Evolutionary conservation across 805 yeast genomes (phyloP), one percentile per base, ranked within the genome.

Genomic region (Grigorovia humatica): DNA sequence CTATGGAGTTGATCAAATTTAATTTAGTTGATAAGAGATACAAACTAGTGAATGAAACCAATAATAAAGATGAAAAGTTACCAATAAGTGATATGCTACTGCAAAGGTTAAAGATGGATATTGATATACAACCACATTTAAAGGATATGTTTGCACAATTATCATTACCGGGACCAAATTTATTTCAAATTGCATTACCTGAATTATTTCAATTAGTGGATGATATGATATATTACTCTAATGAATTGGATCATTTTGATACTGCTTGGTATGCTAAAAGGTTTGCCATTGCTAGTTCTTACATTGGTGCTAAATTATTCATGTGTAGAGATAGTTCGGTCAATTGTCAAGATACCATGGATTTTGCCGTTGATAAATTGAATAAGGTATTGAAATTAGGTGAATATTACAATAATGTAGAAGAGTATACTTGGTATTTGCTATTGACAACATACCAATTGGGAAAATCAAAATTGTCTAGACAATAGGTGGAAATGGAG

Each of bases 231-330:
- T 88, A 70, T 66, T 81, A 79, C 58, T 81, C 96, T 0, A 93
- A 90, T 11, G 97, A 90, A 63, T 78, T 93, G 19, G 81, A 81
- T 57, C 61, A 62, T 47, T 58, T 70, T 18, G 96, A 88, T 66
- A 82, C 85, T 64, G 84, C 88, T 3, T 91, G 99, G 99, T 91
- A 91, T 67, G 73, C 95, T n/a, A 86, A 89, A 63, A 74, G 99
- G 57, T 70, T 84, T 15, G 77, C 85, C 9, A 64, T 91, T 15
- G 77, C 86, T 23, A 74, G 85, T 1, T 76, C 85, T 1, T 88
- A 86, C 65, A 85, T 85, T 2, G 78, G 83, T 42, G 71, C 85
- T 43, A 97, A 91, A 66, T 70, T 88, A 55, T 88, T 79, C 70
- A 85, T 84, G 93, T 71, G 87, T 45, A 83, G 78, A 58, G 97